Evolutionary conservation across 164 flowering plant genomes (phyloP).

Genomic region (Chimonanthus salicifolius): DNA sequence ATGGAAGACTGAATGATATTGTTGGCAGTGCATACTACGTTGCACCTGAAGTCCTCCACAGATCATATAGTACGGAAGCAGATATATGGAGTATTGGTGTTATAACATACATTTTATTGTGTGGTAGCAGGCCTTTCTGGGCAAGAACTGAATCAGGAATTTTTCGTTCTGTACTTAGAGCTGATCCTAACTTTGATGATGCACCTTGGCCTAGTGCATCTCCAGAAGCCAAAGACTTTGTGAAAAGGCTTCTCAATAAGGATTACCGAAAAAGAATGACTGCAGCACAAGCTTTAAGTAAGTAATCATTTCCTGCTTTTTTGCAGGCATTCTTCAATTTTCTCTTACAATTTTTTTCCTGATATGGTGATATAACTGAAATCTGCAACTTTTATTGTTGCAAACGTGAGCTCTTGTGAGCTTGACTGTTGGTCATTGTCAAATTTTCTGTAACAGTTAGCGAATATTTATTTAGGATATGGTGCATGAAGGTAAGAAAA

Average conservation of each 20-base stretch:
- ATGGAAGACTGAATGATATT: conserved; percentile 92
- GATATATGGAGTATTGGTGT: conserved; percentile 99
- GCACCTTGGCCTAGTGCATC: conserved; percentile 60
- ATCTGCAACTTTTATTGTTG: no score
- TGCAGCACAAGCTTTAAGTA: conserved; percentile 61
- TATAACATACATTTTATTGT: conserved; percentile 80
- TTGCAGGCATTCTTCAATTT: background rate
- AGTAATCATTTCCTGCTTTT: conserved; percentile 14
- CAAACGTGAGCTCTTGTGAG: no score
- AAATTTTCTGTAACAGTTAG: background rate
- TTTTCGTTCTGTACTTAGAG: conserved; percentile 89
- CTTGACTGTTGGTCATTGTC: no score
- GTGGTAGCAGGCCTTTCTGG: conserved; percentile 99
- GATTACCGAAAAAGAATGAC: conserved; percentile 70
- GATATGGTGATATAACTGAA: no score
- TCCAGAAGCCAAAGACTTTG: conserved; percentile 59
- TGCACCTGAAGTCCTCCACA: conserved; percentile 97
- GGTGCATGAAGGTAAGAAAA: background rate
- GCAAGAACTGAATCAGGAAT: conserved; percentile 99
- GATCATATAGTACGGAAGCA: conserved; percentile 90
- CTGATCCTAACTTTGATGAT: conserved; percentile 92
- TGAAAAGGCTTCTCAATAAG: conserved; percentile 51
- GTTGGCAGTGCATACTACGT: conserved; percentile 99
- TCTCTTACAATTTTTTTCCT: no score
- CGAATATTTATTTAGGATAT: background rate